Evolutionary conservation across 129 eudicot species (phyloP).

Genomic region (Rutidosis leptorrhynchoides): DNA sequence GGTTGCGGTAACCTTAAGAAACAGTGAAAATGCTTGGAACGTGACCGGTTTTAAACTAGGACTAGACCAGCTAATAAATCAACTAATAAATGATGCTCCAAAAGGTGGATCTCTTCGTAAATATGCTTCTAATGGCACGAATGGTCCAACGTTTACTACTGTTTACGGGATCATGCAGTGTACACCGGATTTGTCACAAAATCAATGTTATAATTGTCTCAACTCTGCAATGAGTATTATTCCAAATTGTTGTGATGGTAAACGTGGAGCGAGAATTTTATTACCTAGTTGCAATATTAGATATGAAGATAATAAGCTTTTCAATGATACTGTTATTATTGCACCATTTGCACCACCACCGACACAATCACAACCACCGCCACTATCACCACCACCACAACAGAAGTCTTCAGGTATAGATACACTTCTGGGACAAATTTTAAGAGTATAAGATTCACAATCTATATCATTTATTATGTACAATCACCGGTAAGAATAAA

Average conservation of each 20-base stretch:
- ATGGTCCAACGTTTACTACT: slow-evolving; percentile 4
- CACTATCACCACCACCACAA: neutral
- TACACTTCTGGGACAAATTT: too few species aligned
- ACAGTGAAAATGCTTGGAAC: neutral
- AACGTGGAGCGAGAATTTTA: slow-evolving; percentile 30
- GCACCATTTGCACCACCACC: slow-evolving; percentile 23
- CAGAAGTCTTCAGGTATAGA: slow-evolving; percentile 20
- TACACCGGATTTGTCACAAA: slow-evolving; percentile 32
- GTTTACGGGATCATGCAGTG: slow-evolving; percentile 39
- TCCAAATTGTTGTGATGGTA: slow-evolving; percentile 12
- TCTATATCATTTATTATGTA: too few species aligned
- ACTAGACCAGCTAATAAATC: slow-evolving; percentile 15
- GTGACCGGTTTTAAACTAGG: slow-evolving; percentile 20
- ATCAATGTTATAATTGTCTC: slow-evolving; percentile 26
- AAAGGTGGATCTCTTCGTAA: slow-evolving; percentile 42
- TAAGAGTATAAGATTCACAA: too few species aligned
- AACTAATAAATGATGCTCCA: slow-evolving; percentile 29
- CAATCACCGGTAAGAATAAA: too few species aligned
- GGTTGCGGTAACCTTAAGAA: neutral
- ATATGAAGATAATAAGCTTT: slow-evolving; percentile 29
- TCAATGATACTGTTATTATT: slow-evolving; percentile 16
- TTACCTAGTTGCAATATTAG: slow-evolving; percentile 32
- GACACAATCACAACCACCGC: neutral
- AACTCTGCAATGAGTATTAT: neutral
- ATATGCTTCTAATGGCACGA: slow-evolving; percentile 26